Base-by-base conservation (phyloP, 1,139 yeast species). In the Debaryomyces nepalensis region DNA sequence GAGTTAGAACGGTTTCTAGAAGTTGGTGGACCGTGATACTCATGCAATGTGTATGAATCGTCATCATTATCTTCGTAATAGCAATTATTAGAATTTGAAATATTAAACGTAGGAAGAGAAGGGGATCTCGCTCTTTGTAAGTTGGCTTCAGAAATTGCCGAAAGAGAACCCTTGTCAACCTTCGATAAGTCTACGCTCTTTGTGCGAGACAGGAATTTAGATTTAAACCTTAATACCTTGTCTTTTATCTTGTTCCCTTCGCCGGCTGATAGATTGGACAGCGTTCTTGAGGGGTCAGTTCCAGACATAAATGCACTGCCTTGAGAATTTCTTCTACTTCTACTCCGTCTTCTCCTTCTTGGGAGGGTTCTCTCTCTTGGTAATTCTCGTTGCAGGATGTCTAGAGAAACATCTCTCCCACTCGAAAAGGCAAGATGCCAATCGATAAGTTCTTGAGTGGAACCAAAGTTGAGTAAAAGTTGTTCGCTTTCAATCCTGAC, bases 331-430 rank as follows among this genome's bases (percentile, higher is more conserved):
- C 31, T 20, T 16, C 30, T 21, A 10, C 26, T 18, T 12, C 26
- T 12, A 31, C 53, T 48, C 42, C 57, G 52, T 46, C 63, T 54
- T 42, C 79, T 55, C 52, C 91, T 70, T 52, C 91, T 67, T 3
- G 95, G 95, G 7, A 86, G 89, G 0, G 88, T 82, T 55, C 90
- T 70, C 58, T 84, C 85, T 21, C 70, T 70, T 3, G 95, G 93
- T 58, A 80, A 58, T 37, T 79, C 82, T 38, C 95, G 66, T 19
- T 75, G 68, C 26, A 67, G 70, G 21, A 86, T 52, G 58, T 86
- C 93, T 33, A 84, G 63, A 3, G 89, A 66, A 20, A 85, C 77
- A 52, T 82, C 87, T 42, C 79, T 78, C 1, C 88, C 93, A 5
- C 79, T 68, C 37, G 74, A 71, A 3, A 86, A 44, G 36, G 78